These are phyloP conservation scores for Salix udensis DNA, from an alignment of 345 rosid genomes.

Conservation along the genomic window DNA sequence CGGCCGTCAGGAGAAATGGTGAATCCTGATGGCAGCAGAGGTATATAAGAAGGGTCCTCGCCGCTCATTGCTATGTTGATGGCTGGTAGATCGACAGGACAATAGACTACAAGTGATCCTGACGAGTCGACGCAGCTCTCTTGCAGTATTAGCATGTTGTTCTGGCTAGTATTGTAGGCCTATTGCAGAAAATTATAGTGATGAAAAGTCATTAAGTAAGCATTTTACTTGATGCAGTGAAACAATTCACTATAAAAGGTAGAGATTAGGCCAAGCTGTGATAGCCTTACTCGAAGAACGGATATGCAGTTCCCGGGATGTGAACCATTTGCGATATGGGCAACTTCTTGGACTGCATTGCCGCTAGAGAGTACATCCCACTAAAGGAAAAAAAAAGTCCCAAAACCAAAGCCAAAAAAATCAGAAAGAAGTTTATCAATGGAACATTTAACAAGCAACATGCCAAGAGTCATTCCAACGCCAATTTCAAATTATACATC, in stretches of 20 bases:
- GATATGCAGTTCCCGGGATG: constrained; percentile 93
- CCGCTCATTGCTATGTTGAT: constrained; percentile 91
- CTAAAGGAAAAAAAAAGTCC: constrained; percentile 27
- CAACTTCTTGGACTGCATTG: constrained; percentile 84
- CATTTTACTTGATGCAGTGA: neutral
- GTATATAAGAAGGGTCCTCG: constrained; percentile 82
- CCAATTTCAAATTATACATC: neutral
- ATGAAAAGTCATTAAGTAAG: neutral
- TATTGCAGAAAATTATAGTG: constrained; percentile 12
- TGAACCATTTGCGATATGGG: constrained; percentile 84
- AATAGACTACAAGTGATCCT: constrained; percentile 74
- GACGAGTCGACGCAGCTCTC: constrained; percentile 89
- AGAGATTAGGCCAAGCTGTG: neutral
- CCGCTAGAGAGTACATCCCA: constrained; percentile 97
- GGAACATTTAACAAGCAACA: neutral
- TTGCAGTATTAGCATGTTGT: constrained; percentile 90
- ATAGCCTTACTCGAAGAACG: constrained; percentile 68
- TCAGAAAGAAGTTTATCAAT: neutral
- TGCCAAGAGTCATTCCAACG: neutral
- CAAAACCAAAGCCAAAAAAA: constrained; percentile 7
- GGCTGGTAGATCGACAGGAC: constrained; percentile 81
- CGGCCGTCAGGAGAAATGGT: constrained; percentile 69
- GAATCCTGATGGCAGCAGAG: constrained; percentile 91
- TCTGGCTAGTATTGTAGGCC: constrained; percentile 76
- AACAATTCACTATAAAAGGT: neutral